Base-by-base conservation (phyloP, 1,284 basidiomycete genomes). In the Pterulicium gracile region DNA sequence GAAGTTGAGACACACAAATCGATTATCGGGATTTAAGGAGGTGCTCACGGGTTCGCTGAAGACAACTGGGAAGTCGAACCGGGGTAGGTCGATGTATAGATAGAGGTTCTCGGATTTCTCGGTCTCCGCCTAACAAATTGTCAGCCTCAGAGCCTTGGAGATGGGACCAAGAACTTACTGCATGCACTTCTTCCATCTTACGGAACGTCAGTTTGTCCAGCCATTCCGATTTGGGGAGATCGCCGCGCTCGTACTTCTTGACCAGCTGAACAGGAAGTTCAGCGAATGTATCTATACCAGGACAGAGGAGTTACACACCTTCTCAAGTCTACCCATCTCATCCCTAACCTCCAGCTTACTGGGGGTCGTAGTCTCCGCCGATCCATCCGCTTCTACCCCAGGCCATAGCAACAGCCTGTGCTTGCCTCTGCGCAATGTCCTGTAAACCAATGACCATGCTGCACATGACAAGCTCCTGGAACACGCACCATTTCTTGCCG, bases 61-160 rank as follows among this genome's bases (percentile, higher is more conserved):
- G 42, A 98, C 85, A n/a, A 99, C 84, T 0, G 96, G 95, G 59
- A 97, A 94, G 59, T 98, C 95, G 58, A 97, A 98, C n/a, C 90
- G 77, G 0, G 95, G 96, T 27, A 98, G 62, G 64, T 98, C 95
- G 41, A 98, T 81, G 60, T 98, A 98, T 3, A 98, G 73, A 58
- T 90, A 97, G 19, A 96, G 68, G 55, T 89, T 87, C 50, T 92
- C 79, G 0, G 90, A 94, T 59, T 91, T 92, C 56, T 81, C 80
- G 0, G 89, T 81, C 61, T 94, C 91, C 4, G 79, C 79, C 89
- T 93, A 54, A 1, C 20, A 12, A 12, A 3, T 35, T 22, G 46
- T 24, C 35, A 36, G 14, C 34, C 43, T 43, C 24, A 42, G 24
- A 23, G 46, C 4, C 43, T 32, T 35, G 2, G 14, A 35, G 1